phyloP scores from a whole-genome alignment of 208 protist genomes.

The Blechomonas ayalai region DNA sequence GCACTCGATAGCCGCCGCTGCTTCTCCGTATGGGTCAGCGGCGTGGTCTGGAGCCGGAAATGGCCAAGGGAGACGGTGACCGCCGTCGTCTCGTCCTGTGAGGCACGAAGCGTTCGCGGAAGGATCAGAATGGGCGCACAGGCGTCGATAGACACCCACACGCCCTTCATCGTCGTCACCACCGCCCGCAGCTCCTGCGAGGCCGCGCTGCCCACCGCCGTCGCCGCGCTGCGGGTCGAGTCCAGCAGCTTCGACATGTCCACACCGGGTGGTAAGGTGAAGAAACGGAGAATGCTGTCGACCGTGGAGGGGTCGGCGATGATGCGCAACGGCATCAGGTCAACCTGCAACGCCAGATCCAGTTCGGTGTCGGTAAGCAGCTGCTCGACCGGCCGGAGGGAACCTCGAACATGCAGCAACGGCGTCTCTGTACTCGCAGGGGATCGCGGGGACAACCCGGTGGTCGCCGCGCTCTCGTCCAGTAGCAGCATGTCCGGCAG shows the following conservation, averaged over 20 bases:
- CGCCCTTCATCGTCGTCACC: slow-evolving; percentile 50
- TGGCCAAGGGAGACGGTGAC: slow-evolving; percentile 67
- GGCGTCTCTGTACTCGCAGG: slow-evolving; percentile 13
- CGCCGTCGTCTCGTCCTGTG: slow-evolving; percentile 33
- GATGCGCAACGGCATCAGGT: slow-evolving; percentile 67
- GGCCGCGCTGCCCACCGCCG: slow-evolving; percentile 46
- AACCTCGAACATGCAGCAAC: slow-evolving; percentile 45
- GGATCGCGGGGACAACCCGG: neutral
- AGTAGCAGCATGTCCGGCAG: neutral
- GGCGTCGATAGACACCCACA: slow-evolving; percentile 65
- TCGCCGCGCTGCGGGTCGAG: slow-evolving; percentile 34
- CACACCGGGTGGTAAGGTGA: slow-evolving; percentile 47
- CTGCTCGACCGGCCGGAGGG: slow-evolving; percentile 62
- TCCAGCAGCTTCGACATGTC: slow-evolving; percentile 39
- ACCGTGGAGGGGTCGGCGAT: slow-evolving; percentile 61
- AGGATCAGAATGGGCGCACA: slow-evolving; percentile 67
- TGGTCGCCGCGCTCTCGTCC: neutral
- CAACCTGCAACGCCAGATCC: slow-evolving; percentile 58
- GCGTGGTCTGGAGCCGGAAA: slow-evolving; percentile 47
- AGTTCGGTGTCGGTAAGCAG: slow-evolving; percentile 48
- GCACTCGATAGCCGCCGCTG: slow-evolving; percentile 15
- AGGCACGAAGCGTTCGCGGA: slow-evolving; percentile 35
- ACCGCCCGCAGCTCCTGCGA: slow-evolving; percentile 50
- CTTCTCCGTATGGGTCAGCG: slow-evolving; percentile 62
- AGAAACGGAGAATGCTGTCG: slow-evolving; percentile 45